Evolutionary conservation across 257 asterid species (phyloP), one percentile per base, ranked within the genome.

Genomic region (Cynanchum wilfordii): DNA sequence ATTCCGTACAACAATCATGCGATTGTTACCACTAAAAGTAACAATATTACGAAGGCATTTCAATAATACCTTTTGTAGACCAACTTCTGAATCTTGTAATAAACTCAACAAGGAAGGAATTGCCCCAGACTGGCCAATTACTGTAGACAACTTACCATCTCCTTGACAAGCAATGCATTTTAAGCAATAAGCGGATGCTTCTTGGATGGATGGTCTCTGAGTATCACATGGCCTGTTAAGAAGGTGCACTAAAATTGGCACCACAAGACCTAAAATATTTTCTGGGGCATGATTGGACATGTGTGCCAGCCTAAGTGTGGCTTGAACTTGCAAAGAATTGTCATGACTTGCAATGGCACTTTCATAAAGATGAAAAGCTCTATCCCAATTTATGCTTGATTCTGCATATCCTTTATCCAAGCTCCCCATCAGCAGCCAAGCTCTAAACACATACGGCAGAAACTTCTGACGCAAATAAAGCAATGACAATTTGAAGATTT

Each of bases 161-260:
- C 89, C 82, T 78, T 42, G 75, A 42, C 85, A 76, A 81, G 89
- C 84, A 80, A 87, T 74, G 77, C 84, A 76, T 76, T 81, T 86
- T 77, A 89, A 79, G 83, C 91, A 82, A 83, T 78, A 78, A 62
- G 78, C 89, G 64, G 88, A 72, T 11, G 87, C 89, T 87, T 77
- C 86, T 44, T 72, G 87, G 65, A 87, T 70, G 16, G 73, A 75
- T 59, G 87, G 84, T 66, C 74, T 71, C 69, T 19, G 57, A 52
- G 72, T 47, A 29, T 69, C 57, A n/a, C 25, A 42, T 12, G 85
- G 84, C 29, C 81, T 79, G 68, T 57, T 29, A 16, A 89, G 86
- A 75, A 84, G 85, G 75, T 83, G 83, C 56, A 84, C 78, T 27
- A 89, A 65, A 64, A 81, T 73, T 3, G 93, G 93, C 63, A 87